These are phyloP conservation scores for Balamuthia mandrillaris DNA, from an alignment of 208 protist species.

Conservation along the genomic window DNA sequence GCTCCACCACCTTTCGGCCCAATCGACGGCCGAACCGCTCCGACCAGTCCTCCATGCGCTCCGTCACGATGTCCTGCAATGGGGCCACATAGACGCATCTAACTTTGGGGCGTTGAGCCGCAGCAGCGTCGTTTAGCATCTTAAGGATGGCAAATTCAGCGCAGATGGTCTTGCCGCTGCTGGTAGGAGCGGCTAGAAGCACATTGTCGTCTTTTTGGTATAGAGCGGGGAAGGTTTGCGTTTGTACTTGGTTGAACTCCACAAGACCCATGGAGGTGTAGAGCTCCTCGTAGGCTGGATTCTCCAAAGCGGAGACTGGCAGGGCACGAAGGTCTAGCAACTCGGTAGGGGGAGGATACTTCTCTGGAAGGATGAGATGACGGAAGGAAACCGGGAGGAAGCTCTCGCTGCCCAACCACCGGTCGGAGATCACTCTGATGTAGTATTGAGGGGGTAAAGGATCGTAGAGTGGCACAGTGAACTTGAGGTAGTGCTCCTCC, in stretches of 20 bases:
- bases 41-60: constrained; percentile 66
- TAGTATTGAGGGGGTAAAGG: constrained; percentile 89
- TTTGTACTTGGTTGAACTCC: constrained; percentile 84
- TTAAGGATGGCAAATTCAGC: constrained; percentile 79
- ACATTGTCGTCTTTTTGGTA: constrained; percentile 71
- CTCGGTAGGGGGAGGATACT: constrained; percentile 76
- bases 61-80: neutral
- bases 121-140: constrained; percentile 47
- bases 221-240: constrained; percentile 73
- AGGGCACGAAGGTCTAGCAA: constrained; percentile 84
- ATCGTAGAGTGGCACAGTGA: constrained; percentile 87
- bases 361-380: constrained; percentile 84
- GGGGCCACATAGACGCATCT: constrained; percentile 27
- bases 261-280: constrained; percentile 56
- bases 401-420: constrained; percentile 69
- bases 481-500: constrained; percentile 76
- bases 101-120: neutral
- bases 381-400: constrained; percentile 80
- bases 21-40: constrained; percentile 45
- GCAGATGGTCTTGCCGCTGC: constrained; percentile 81
- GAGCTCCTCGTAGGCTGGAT: constrained; percentile 53
- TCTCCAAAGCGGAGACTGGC: constrained; percentile 59
- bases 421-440: constrained; percentile 76
- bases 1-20: constrained; percentile 44
- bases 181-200: constrained; percentile 75